Percentiles rank a stretch among this genome's conserved stretches.
Conservation (phyloP, 2,329 filamentous ascomycete species). For the Colletotrichum aenigma region DNA sequence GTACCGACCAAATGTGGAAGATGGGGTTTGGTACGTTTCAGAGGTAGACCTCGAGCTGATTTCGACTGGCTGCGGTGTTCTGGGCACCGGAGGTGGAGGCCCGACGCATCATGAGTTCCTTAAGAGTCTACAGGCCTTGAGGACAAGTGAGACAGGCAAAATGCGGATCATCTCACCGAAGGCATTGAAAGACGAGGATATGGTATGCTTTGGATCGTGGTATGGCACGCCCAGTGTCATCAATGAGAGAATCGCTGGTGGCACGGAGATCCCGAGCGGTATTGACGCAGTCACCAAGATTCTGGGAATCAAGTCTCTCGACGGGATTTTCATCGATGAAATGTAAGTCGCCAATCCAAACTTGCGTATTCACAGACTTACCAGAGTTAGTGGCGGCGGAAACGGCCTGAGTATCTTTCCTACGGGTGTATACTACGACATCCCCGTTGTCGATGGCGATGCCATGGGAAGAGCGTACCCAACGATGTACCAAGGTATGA, state of each 20-base stretch:
- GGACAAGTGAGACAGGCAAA: constrained; percentile 12
- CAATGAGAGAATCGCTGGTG: constrained; percentile 27
- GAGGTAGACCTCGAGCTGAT: constrained; percentile 25
- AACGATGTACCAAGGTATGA: constrained; percentile 30
- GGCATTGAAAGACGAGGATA: constrained; percentile 38
- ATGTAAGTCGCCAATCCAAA: constrained; percentile 29
- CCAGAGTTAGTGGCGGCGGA: constrained; percentile 42
- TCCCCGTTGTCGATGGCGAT: constrained; percentile 41
- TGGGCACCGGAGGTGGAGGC: constrained; percentile 26
- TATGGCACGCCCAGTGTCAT: constrained; percentile 45
- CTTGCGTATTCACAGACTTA: background rate
- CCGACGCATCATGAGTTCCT: constrained; percentile 25
- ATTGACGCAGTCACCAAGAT: constrained; percentile 39
- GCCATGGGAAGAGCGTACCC: constrained; percentile 43
- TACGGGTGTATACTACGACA: constrained; percentile 35
- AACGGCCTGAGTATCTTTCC: constrained; percentile 41
- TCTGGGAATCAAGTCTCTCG: constrained; percentile 32
- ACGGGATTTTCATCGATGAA: constrained; percentile 39
- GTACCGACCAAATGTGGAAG: constrained; percentile 9
- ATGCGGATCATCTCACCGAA: constrained; percentile 41
- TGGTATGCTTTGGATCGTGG: constrained; percentile 47
- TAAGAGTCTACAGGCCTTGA: constrained; percentile 19
- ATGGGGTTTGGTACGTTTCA: constrained; percentile 21
- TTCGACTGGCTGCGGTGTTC: constrained; percentile 25
- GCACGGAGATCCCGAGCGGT: constrained; percentile 37